Evolutionary conservation across 164 flowering plant genomes (phyloP).

Genomic region (Hamamelis virginiana): DNA sequence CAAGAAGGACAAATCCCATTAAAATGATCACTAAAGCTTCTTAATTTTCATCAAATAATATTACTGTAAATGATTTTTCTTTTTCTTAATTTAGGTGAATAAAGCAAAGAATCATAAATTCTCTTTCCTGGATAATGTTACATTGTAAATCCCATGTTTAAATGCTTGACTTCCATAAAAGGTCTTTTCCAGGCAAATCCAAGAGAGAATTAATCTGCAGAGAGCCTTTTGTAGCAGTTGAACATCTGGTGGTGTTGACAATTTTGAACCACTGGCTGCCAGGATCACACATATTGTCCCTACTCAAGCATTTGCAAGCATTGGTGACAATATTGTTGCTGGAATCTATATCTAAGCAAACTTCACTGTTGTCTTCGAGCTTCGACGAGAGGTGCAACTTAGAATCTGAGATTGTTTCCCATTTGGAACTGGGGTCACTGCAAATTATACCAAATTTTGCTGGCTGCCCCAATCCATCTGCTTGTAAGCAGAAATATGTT

Average conservation of each 20-base stretch:
- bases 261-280: slow-evolving; percentile 84
- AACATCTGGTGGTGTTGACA: slow-evolving; percentile 43
- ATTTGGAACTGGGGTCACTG: slow-evolving; percentile 34
- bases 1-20: too few species aligned
- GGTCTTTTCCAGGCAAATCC: too few species aligned
- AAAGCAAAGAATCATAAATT: too few species aligned
- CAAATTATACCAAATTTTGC: slow-evolving; percentile 49
- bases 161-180: too few species aligned
- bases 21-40: too few species aligned
- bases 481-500: slow-evolving; percentile 59
- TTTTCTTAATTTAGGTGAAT: too few species aligned
- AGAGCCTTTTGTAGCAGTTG: neutral
- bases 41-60: too few species aligned
- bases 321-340: slow-evolving; percentile 44
- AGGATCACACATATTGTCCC: slow-evolving; percentile 58
- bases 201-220: too few species aligned
- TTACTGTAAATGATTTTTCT: too few species aligned
- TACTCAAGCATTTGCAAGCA: slow-evolving; percentile 56
- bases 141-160: too few species aligned
- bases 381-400: slow-evolving; percentile 63
- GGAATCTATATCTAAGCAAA: slow-evolving; percentile 71
- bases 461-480: slow-evolving; percentile 35
- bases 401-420: slow-evolving; percentile 65
- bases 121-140: too few species aligned
- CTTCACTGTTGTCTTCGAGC: slow-evolving; percentile 23